Percentiles rank a stretch among this genome's conserved stretches.
Conservation (phyloP, 257 asterid species). For the Solanum medicagineum region DNA sequence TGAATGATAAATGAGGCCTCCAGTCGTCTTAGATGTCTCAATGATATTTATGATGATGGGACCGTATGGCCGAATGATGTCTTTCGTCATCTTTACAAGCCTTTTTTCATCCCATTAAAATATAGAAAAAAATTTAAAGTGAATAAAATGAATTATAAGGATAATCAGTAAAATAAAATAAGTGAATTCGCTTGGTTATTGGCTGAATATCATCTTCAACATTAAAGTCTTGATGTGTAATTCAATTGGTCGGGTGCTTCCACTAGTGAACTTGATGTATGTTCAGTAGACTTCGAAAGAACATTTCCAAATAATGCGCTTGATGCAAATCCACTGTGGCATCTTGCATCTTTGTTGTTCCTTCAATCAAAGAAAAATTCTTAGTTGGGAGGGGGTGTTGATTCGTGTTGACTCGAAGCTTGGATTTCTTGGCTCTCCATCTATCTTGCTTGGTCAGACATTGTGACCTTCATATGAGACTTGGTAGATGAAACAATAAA, state of each 20-base stretch:
- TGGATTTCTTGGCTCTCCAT: background rate
- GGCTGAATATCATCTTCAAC: background rate
- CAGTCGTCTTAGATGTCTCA: background rate
- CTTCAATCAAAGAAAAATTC: no score
- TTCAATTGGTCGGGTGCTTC: accelerated
- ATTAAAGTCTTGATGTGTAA: background rate
- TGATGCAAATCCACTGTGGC: background rate
- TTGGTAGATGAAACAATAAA: background rate
- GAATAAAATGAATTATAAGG: no score
- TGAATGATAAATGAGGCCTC: background rate
- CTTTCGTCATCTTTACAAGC: no score
- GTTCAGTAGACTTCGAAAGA: no score
- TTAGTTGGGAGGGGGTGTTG: background rate
- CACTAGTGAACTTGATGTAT: background rate
- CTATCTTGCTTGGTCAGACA: background rate
- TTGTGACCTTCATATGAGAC: background rate
- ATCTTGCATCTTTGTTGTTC: no score
- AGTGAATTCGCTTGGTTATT: background rate
- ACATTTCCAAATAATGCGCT: no score
- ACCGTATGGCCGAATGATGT: accelerated
- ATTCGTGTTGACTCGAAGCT: background rate
- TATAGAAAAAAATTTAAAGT: background rate
- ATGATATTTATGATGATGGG: background rate
- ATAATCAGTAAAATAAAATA: no score
- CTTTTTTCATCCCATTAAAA: no score